Percentiles rank a stretch among this genome's conserved stretches.
phyloP scores from a whole-genome alignment of 768 basidiomycete genomes.

The Strobilomyces confusus region DNA sequence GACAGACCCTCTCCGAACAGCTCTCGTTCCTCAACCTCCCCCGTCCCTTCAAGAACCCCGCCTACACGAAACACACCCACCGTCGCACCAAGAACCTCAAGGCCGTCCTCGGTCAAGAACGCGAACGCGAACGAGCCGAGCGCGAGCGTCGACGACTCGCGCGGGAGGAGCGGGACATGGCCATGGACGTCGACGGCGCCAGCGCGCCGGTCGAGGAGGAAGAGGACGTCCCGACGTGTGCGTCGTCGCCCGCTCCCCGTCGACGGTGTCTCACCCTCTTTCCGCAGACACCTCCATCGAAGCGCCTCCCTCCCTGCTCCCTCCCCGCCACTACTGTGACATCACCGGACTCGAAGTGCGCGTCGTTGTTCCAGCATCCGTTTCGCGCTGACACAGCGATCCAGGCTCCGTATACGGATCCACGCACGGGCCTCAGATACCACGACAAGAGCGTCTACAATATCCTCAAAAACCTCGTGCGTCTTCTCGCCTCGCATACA shows the following conservation, averaged over 20 bases:
- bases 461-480: conserved; percentile 68
- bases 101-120: conserved; percentile 70
- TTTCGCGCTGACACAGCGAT: background rate
- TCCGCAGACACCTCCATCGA: conserved; percentile 71
- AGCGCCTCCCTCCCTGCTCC: conserved; percentile 77
- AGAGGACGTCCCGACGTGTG: conserved; percentile 73
- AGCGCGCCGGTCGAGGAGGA: conserved; percentile 36
- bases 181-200: conserved; percentile 56
- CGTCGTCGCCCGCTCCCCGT: conserved; percentile 20
- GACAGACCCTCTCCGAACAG: conserved; percentile 67
- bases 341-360: conserved; percentile 79
- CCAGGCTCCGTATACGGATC: conserved; percentile 78
- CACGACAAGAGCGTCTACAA: conserved; percentile 89
- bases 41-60: conserved; percentile 74
- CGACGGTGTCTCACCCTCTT: background rate
- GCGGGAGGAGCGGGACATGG: conserved; percentile 37
- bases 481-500: conserved; percentile 3
- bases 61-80: conserved; percentile 65
- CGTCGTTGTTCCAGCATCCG: background rate
- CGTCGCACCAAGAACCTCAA: conserved; percentile 79
- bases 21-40: conserved; percentile 67
- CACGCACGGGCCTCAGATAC: conserved; percentile 73
- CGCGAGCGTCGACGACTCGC: conserved; percentile 55
- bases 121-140: conserved; percentile 69
- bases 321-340: conserved; percentile 76